phyloP scores from a whole-genome alignment of 1,284 basidiomycete species.

The Coniferiporia weirii region DNA sequence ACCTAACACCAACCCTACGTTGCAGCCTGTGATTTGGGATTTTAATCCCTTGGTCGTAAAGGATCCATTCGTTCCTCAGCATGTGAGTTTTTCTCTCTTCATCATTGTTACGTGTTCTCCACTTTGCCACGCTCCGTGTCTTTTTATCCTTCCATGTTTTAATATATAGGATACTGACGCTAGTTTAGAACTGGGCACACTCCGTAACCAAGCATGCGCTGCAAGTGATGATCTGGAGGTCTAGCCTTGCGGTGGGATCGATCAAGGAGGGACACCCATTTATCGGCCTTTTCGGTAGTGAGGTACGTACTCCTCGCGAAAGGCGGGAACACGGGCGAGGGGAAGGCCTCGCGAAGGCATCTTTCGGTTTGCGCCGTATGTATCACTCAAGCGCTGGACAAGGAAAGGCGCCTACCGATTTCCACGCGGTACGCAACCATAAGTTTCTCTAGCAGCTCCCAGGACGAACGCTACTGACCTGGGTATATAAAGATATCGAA shows the following conservation, averaged over 20 bases:
- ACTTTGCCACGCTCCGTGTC: not conserved
- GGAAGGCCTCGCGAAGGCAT: not conserved
- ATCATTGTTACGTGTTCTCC: no score
- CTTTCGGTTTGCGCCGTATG: not conserved
- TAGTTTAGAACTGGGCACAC: conserved; percentile 17
- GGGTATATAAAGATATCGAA: not conserved
- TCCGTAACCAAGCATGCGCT: conserved; percentile 12
- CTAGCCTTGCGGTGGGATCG: not conserved
- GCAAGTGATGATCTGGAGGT: conserved; percentile 3
- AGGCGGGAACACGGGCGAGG: not conserved
- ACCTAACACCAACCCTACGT: not conserved
- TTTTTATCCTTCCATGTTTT: not conserved
- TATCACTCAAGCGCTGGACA: not conserved
- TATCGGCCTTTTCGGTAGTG: conserved; percentile 6
- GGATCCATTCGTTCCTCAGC: conserved; percentile 19
- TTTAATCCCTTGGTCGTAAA: conserved; percentile 14
- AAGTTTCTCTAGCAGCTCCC: not conserved
- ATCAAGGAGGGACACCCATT: conserved; percentile 15
- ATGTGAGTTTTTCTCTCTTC: conserved; percentile 14
- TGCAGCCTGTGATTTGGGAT: conserved; percentile 14
- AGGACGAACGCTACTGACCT: not conserved
- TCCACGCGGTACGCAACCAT: not conserved
- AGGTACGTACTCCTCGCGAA: not conserved
- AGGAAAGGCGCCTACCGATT: not conserved
- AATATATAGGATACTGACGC: no score